Conservation (phyloP, 805 yeast genomes). For the Kodamaea restingae region DNA sequence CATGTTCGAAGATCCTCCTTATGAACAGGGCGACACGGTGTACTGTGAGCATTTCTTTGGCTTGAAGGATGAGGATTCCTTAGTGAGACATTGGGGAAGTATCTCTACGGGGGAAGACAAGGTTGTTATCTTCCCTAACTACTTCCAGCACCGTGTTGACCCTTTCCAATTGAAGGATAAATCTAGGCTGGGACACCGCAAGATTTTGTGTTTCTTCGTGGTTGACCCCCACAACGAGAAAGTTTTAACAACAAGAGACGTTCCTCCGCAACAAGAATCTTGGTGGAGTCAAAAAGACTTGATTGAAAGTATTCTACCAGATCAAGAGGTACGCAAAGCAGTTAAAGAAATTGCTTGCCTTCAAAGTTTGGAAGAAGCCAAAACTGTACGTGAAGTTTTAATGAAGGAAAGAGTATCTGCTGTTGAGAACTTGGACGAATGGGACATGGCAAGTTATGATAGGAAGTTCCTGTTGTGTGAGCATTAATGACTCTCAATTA, state of each 20-base stretch:
- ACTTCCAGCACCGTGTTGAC: conserved; percentile 37
- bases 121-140: conserved; percentile 36
- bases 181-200: conserved; percentile 34
- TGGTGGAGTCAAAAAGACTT: conserved; percentile 26
- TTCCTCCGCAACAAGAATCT: conserved; percentile 36
- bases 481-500: too few species aligned
- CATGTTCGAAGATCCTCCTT: conserved; percentile 27
- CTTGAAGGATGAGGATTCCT: conserved; percentile 23
- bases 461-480: conserved; percentile 5
- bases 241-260: conserved; percentile 26
- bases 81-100: conserved; percentile 23
- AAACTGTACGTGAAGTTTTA: conserved; percentile 22
- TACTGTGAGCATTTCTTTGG: conserved; percentile 27
- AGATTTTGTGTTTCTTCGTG: conserved; percentile 37
- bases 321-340: background rate
- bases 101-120: conserved; percentile 23
- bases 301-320: conserved; percentile 10
- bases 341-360: conserved; percentile 11
- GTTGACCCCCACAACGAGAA: conserved; percentile 32
- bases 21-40: conserved; percentile 30
- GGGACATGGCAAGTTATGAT: conserved; percentile 1
- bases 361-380: conserved; percentile 21
- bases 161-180: conserved; percentile 34
- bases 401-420: conserved; percentile 27
- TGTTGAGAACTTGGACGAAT: background rate